Conservation (phyloP, 257 asterid genomes). For the Solanum microdontum region DNA sequence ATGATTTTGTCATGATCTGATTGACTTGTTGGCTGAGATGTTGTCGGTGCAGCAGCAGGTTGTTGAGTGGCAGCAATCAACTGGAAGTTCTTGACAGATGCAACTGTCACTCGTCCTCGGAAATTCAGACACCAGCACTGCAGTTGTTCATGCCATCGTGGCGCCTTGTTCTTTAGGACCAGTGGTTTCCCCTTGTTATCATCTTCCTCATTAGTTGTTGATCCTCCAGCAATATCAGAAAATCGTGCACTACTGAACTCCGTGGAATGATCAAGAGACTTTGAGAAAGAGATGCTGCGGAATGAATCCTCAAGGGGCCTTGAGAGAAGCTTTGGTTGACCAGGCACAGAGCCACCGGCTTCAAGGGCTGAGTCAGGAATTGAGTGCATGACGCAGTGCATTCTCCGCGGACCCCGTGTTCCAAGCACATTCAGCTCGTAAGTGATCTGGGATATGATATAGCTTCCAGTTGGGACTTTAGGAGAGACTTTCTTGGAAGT, state of each 20-base stretch:
- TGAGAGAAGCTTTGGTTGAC: slow-evolving; percentile 76
- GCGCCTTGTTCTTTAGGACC: slow-evolving; percentile 82
- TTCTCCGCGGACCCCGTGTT: slow-evolving; percentile 84
- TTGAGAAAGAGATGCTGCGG: slow-evolving; percentile 78
- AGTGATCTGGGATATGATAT: slow-evolving; percentile 67
- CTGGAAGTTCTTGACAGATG: slow-evolving; percentile 91
- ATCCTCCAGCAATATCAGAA: slow-evolving; percentile 36
- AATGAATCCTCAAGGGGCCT: slow-evolving; percentile 81
- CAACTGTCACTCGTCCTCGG: slow-evolving; percentile 84
- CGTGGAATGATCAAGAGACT: slow-evolving; percentile 56
- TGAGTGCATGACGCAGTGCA: slow-evolving; percentile 85
- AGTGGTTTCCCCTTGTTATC: slow-evolving; percentile 45
- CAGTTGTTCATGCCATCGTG: slow-evolving; percentile 91
- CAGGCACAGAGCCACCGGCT: slow-evolving; percentile 82
- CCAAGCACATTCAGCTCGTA: slow-evolving; percentile 91
- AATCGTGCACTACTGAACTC: slow-evolving; percentile 83
- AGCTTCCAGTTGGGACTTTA: slow-evolving; percentile 39
- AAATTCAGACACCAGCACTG: slow-evolving; percentile 94
- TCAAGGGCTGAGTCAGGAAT: slow-evolving; percentile 73
- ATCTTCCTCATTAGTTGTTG: slow-evolving; percentile 25
- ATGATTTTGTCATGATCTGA: slow-evolving; percentile 79
- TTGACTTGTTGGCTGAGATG: slow-evolving; percentile 40
- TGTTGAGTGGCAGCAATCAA: slow-evolving; percentile 55
- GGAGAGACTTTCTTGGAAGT: slow-evolving; percentile 40
- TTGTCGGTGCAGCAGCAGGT: slow-evolving; percentile 13